phyloP scores from a whole-genome alignment of 176 grass and related monocot genomes.

The Ampelocalamus luodianensis region DNA sequence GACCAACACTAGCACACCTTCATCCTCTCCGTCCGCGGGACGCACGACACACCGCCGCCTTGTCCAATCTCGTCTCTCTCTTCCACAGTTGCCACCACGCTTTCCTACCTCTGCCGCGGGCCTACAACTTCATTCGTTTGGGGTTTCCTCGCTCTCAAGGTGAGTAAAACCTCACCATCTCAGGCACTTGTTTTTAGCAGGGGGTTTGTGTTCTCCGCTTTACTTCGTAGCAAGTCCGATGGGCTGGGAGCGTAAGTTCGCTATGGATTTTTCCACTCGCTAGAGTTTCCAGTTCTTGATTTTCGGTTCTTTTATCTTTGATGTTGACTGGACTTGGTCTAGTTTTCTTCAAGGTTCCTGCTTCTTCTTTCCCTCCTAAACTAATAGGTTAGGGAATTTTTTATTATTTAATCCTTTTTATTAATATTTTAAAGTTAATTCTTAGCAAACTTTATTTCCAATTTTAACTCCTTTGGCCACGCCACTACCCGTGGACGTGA shows the following conservation, averaged over 20 bases:
- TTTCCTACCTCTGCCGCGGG: background rate
- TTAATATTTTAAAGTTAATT: too few relatives aligned
- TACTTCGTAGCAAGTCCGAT: background rate
- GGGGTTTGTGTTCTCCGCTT: slow-evolving; percentile 1
- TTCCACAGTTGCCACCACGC: background rate
- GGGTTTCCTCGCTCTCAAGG: background rate
- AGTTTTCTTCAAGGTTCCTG: background rate
- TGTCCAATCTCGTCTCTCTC: background rate
- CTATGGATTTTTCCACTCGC: background rate
- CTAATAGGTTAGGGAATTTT: background rate
- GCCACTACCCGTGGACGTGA: too few relatives aligned
- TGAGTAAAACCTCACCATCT: background rate
- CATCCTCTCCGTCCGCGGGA: background rate
- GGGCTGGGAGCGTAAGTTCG: background rate
- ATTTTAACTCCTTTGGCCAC: too few relatives aligned
- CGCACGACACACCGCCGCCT: background rate
- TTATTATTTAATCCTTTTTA: too few relatives aligned
- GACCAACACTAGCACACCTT: background rate
- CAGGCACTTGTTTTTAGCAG: background rate
- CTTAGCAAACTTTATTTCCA: too few relatives aligned
- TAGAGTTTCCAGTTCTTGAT: background rate
- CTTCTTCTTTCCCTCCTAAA: background rate
- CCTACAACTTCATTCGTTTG: background rate
- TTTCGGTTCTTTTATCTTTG: background rate
- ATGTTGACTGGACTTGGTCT: background rate